phyloP scores from a whole-genome alignment of 208 protist genomes.

The Trypanosoma cruzi region DNA sequence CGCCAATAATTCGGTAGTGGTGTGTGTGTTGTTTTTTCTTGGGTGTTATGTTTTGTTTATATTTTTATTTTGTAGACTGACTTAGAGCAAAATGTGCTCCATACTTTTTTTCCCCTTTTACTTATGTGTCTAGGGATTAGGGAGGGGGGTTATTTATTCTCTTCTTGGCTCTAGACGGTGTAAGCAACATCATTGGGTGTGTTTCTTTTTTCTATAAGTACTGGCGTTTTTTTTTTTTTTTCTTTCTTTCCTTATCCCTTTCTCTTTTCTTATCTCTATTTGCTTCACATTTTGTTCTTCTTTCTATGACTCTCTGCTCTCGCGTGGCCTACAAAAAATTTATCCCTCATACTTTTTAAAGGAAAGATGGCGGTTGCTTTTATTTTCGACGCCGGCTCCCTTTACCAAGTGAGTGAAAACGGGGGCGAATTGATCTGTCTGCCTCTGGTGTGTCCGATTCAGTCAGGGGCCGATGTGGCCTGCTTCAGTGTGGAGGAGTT shows the following conservation, averaged over 20 bases:
- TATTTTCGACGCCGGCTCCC: constrained; percentile 19
- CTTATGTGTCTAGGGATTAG: no score
- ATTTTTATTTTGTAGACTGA: no score
- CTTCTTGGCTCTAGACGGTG: no score
- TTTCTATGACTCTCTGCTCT: not conserved
- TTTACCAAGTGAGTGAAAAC: constrained; percentile 16
- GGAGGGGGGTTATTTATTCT: no score
- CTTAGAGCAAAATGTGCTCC: no score
- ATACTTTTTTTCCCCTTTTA: constrained; percentile 22
- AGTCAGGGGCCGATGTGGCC: constrained; percentile 21
- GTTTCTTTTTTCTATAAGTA: not conserved
- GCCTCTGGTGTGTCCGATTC: constrained; percentile 1
- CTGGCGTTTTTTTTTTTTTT: constrained; percentile 6
- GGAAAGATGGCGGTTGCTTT: constrained; percentile 18
- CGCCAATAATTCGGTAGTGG: constrained; percentile 33
- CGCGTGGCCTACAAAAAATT: not conserved
- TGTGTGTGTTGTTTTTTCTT: not conserved
- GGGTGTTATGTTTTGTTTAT: not conserved
- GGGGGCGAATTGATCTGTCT: constrained; percentile 8
- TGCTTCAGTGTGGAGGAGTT: constrained; percentile 37
- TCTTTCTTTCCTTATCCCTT: not conserved
- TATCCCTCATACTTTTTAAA: not conserved
- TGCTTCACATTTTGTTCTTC: no score
- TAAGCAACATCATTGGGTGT: no score
- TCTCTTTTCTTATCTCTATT: no score